phyloP scores from a whole-genome alignment of 2,329 filamentous ascomycete species.

The Fusarium hainanense region DNA sequence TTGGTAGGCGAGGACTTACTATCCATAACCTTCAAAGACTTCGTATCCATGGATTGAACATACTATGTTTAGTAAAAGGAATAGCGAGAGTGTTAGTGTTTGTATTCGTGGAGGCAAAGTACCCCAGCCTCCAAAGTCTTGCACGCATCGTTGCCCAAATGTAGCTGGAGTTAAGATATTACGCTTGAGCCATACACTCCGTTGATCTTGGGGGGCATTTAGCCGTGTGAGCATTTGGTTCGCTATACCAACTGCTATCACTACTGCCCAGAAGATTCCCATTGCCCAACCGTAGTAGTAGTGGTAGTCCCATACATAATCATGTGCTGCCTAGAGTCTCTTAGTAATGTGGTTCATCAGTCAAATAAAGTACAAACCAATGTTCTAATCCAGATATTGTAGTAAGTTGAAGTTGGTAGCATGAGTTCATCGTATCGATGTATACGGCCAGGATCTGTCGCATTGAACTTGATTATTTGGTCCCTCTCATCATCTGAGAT shows the following conservation, averaged over 20 bases:
- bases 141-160: conserved; percentile 1
- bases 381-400: conserved; percentile 5
- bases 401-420: conserved; percentile 1
- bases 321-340: neutral
- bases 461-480: neutral
- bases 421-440: neutral
- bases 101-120: conserved; percentile 9
- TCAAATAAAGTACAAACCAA: neutral
- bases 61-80: neutral
- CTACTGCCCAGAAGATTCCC: neutral
- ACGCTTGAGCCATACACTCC: neutral
- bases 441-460: neutral
- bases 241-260: neutral
- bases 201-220: accelerated
- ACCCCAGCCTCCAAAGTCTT: conserved; percentile 9
- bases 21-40: conserved; percentile 22
- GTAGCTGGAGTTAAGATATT: conserved; percentile 1
- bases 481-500: neutral
- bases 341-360: neutral
- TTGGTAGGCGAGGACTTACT: neutral
- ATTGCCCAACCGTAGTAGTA: conserved; percentile 15
- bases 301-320: conserved; percentile 15
- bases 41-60: conserved; percentile 10
- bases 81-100: neutral
- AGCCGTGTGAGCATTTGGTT: accelerated